Base-by-base conservation (phyloP, 2,329 filamentous ascomycete genomes). In the Lasiodiplodia sp. region DNA sequence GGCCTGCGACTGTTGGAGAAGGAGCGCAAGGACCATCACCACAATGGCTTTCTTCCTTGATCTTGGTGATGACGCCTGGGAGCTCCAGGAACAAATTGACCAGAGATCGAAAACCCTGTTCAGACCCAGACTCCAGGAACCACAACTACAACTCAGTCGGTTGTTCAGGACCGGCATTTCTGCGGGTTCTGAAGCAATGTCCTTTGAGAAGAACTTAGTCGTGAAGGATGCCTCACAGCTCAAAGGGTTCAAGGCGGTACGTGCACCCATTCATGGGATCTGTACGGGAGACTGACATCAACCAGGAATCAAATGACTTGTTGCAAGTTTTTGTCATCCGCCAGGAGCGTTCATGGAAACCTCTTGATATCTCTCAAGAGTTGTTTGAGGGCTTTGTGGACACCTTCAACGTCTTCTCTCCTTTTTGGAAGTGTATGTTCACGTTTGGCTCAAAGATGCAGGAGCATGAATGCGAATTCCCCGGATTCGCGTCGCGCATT, bases 381-480 rank as follows among this genome's bases (percentile, higher is more conserved):
- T 23, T 68, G 1, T 68, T 69, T n/a, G 14, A 68, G 25, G 28
- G n/a, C 3, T 68, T 69, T 4, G 18, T 58, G 31, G 25, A 47
- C 1, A 10, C n/a, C 2, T 68, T 60, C 16, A 28, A n/a, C n/a
- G 55, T 66, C 7, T 71, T 69, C 23, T 14, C n/a, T 23, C 23
- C 66, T 2, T 38, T 71, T 34, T 71, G 68, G 69, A 68, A 66
- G 3, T 68, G 68, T 51, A 52, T 66, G 10, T 51, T 56, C 28
- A 51, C 60, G 2, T 69, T 69, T 31, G 68, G 68, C 16, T 38
- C 12, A 18, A 71, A 68, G 37, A 34, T 4, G 18, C 49, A 58
- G 3, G 66, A 69, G 51, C 56, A 69, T 23, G 64, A 71, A 40
- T 69, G 62, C 23, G 66, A 66, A 16, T 71, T 71, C 40, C 64